Evolutionary conservation across 331 rosid species (phyloP).

Genomic region (Quercus lobata): DNA sequence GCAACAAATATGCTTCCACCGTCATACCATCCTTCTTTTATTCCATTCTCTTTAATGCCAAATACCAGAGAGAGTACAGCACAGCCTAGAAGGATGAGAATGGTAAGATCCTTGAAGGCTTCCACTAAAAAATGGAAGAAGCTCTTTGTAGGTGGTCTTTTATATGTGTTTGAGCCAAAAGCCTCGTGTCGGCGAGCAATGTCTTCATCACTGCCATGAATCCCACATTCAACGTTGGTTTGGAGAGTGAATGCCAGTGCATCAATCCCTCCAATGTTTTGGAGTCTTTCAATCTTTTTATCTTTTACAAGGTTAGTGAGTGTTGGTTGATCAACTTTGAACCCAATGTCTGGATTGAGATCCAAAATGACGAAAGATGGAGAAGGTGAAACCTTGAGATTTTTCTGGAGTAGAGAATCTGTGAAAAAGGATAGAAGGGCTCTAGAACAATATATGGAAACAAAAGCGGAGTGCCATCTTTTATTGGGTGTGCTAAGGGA

Average conservation of each 20-base stretch:
- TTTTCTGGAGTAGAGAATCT: background rate
- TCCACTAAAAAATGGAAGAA: constrained; percentile 4
- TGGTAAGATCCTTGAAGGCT: constrained; percentile 15
- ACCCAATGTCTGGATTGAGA: background rate
- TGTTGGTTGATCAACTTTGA: background rate
- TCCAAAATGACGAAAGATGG: background rate
- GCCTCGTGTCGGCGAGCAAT: background rate
- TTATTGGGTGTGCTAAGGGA: background rate
- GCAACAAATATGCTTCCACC: constrained; percentile 17
- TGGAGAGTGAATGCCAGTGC: constrained; percentile 11
- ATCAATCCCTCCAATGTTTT: constrained; percentile 14
- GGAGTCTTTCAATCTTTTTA: background rate
- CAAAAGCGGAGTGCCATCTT: constrained; percentile 35
- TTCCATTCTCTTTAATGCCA: constrained; percentile 10
- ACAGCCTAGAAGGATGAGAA: constrained; percentile 5
- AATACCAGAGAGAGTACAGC: constrained; percentile 15
- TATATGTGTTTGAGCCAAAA: constrained; percentile 8
- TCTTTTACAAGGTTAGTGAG: constrained; percentile 19
- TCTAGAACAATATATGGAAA: constrained; percentile 22
- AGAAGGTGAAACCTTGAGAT: background rate
- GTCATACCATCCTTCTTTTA: constrained; percentile 17
- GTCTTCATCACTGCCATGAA: background rate
- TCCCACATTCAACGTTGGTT: constrained; percentile 15
- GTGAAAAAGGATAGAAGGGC: constrained; percentile 7
- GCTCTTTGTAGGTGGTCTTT: background rate